Base-by-base conservation (phyloP, 169 alveolate species). In the Cryptosporidium xiaoi region DNA sequence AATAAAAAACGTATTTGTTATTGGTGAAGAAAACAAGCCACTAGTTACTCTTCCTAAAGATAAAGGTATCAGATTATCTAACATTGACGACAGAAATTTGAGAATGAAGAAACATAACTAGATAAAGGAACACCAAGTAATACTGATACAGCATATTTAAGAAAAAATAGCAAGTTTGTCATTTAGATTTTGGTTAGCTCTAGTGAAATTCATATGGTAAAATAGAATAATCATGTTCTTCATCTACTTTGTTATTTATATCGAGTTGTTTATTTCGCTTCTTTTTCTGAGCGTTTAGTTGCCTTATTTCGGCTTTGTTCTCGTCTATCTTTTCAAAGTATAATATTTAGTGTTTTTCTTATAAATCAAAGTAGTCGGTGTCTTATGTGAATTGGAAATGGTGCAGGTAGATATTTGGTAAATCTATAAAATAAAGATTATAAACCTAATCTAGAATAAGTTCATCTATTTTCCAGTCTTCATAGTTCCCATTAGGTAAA, bases 401-500 rank as follows among this genome's bases (percentile, higher is more conserved):
- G 27, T 24, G 27, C 27, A 24, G 27, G 27, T 24, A 0, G 27
- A 24, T 24, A 24, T 24, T 24, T 24, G 27, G 27, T 24, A 24
- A 40, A 40, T 8, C 48, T 40, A 40, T 55, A 10, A 55, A 10
- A 27, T 24, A 55, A 55, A 10, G 12, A 20, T 5, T 2, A 27
- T 33, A 27, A 12, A 15, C 7, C 84, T 91, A 95, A 66, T 95
- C 98, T 51, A 96, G 91, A 82, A 94, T 95, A n/a, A 97, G 94
- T 62, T 97, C 99, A 71, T 94, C 95, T 56, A 98, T 92, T 90
- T 94, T 94, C 99, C 99, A 98, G 90, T 97, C 99, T 91, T 98
- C 99, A 90, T 96, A 97, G 56, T 95, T 93, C 15, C 99, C 99
- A 95, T 99, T 97, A 18, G 99, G 99, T 51, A 98, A 95, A 93